Conservation (phyloP, 352 stramenopile genomes). For the Ophiocytium majus region DNA sequence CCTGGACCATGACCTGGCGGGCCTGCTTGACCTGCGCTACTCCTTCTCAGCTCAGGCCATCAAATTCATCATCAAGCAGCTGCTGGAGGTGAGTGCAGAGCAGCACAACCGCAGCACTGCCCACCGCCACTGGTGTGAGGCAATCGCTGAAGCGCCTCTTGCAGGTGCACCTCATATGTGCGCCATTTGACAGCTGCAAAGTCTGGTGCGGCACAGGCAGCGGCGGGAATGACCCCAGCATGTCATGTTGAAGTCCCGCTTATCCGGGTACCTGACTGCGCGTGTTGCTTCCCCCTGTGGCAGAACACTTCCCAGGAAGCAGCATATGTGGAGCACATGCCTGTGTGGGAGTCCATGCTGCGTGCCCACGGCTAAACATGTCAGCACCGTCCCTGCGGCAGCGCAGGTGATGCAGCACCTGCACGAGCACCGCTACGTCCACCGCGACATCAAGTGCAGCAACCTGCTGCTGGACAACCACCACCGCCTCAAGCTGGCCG, state of each 20-base stretch:
- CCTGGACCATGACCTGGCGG: constrained; percentile 57
- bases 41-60: constrained; percentile 50
- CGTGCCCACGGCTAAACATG: not conserved
- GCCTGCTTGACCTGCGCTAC: constrained; percentile 54
- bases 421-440: constrained; percentile 62
- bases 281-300: too few relatives aligned
- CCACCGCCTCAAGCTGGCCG: constrained; percentile 61
- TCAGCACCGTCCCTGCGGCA: not conserved
- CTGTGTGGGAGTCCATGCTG: not conserved
- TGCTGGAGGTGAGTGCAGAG: constrained; percentile 53
- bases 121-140: too few relatives aligned
- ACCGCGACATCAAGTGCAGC: constrained; percentile 63
- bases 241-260: too few relatives aligned
- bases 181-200: too few relatives aligned
- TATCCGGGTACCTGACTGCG: too few relatives aligned
- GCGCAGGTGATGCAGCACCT: constrained; percentile 55
- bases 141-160: too few relatives aligned
- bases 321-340: too few relatives aligned
- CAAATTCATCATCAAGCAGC: constrained; percentile 56
- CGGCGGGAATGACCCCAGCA: too few relatives aligned
- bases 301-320: too few relatives aligned
- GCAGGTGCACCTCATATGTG: too few relatives aligned
- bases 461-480: constrained; percentile 62
- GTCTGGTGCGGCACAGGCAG: too few relatives aligned
- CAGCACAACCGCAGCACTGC: too few relatives aligned